A percentile compares a stretch with the other conserved stretches of the same genome.
Evolutionary conservation across 345 rosid genomes (phyloP).

Genomic region (Syzygium aromaticum): DNA sequence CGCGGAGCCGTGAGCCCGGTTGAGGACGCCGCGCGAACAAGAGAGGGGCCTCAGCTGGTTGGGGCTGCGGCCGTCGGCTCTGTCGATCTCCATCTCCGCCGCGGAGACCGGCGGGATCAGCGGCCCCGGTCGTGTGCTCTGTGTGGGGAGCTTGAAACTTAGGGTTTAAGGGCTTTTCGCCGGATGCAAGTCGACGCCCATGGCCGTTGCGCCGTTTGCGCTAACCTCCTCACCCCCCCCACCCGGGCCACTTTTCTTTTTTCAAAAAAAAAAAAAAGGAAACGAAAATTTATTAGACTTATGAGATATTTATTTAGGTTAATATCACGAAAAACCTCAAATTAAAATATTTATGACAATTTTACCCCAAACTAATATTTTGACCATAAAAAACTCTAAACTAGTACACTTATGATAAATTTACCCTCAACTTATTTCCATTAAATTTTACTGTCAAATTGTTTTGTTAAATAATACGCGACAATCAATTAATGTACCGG

Average conservation of each 20-base stretch:
- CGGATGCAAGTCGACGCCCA: neutral
- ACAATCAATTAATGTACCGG: too few species aligned
- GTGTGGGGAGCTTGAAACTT: neutral
- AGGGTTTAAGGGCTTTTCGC: neutral
- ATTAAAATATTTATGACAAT: too few species aligned
- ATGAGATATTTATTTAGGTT: neutral
- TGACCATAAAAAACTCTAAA: too few species aligned
- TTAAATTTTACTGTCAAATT: too few species aligned
- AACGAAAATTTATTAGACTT: neutral
- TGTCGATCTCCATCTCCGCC: conserved; percentile 41
- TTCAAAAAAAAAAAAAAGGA: neutral
- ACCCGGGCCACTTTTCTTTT: rapidly evolving
- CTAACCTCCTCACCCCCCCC: neutral
- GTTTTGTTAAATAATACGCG: too few species aligned
- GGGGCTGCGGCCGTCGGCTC: conserved; percentile 55
- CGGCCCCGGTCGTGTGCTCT: too few species aligned
- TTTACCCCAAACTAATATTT: too few species aligned
- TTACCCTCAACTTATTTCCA: too few species aligned
- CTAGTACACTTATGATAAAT: too few species aligned
- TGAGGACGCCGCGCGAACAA: conserved; percentile 64
- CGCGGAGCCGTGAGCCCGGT: conserved; percentile 95
- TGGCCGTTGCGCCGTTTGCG: neutral
- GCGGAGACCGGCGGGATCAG: neutral
- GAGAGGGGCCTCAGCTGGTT: conserved; percentile 78
- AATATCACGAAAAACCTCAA: too few species aligned